Evolutionary conservation across 139 green algal species (phyloP).

Genomic region (Ettlia oleoabundans): DNA sequence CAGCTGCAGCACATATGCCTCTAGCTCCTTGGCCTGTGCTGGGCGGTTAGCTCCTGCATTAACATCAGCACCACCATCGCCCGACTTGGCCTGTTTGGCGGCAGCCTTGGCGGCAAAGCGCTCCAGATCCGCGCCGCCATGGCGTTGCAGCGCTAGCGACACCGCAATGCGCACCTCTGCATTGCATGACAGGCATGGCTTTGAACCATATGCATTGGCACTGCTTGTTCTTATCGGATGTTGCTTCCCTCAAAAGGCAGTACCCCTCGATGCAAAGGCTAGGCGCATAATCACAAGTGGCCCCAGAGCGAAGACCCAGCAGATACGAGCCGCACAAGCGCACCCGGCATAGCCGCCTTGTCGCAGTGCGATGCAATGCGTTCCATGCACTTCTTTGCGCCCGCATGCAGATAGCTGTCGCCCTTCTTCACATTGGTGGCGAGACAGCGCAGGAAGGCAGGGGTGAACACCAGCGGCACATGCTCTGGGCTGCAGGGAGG

Average conservation of each 20-base stretch:
- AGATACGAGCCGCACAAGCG: not conserved
- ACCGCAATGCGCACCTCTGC: conserved; percentile 50
- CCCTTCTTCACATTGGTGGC: conserved; percentile 50
- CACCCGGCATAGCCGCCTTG: not conserved
- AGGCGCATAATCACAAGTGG: too few relatives aligned
- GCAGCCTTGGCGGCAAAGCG: not conserved
- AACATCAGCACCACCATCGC: not conserved
- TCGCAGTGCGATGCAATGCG: conserved; percentile 27
- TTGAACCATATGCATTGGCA: too few relatives aligned
- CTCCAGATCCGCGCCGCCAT: conserved; percentile 44
- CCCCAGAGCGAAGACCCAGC: too few relatives aligned
- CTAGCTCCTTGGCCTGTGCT: conserved; percentile 37
- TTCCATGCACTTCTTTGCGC: conserved; percentile 60
- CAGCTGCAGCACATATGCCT: conserved; percentile 44
- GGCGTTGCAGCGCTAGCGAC: conserved; percentile 54
- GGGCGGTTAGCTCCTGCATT: not conserved
- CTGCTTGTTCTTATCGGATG: too few relatives aligned
- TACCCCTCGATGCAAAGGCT: too few relatives aligned
- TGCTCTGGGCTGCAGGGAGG: conserved; percentile 46
- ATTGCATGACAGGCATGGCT: too few relatives aligned
- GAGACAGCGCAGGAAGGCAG: conserved; percentile 62
- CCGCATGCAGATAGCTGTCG: conserved; percentile 68
- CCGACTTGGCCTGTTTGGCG: not conserved
- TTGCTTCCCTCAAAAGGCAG: too few relatives aligned
- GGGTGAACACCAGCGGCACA: conserved; percentile 57